A percentile compares a stretch with the other conserved stretches of the same genome.
phyloP scores from a whole-genome alignment of 2,329 filamentous ascomycete species.

The Botrytis elliptica region DNA sequence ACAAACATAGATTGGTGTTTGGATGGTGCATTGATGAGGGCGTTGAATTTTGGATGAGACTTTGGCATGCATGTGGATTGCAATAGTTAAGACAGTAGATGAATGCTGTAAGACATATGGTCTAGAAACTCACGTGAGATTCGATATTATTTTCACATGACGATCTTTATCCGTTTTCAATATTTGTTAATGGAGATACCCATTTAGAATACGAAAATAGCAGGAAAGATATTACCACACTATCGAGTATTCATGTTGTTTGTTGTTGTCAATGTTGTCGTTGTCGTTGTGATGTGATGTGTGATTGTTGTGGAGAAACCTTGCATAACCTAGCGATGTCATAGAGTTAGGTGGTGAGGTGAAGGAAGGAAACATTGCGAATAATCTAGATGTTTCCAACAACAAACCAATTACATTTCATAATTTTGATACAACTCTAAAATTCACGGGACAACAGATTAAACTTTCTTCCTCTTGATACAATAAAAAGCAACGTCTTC shows the following conservation, averaged over 20 bases:
- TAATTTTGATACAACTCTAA: background rate
- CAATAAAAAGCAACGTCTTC: background rate
- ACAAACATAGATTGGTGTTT: background rate
- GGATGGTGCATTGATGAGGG: background rate
- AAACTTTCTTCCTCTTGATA: background rate
- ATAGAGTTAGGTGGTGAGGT: background rate
- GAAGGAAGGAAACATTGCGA: slow-evolving; percentile 5
- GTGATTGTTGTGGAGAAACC: background rate
- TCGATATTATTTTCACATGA: background rate
- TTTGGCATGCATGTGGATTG: background rate
- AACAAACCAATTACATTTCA: slow-evolving; percentile 18
- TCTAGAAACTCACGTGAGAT: background rate
- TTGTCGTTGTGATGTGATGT: background rate
- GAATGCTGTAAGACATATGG: background rate
- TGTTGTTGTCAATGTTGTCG: background rate
- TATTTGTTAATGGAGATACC: background rate
- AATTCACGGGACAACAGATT: background rate
- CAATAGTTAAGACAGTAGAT: background rate
- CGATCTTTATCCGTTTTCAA: background rate
- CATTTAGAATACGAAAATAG: background rate
- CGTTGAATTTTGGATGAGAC: background rate
- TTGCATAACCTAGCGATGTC: background rate
- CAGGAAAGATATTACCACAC: background rate
- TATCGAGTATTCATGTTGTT: background rate
- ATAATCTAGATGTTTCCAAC: slow-evolving; percentile 20